Evolutionary conservation across 805 yeast species (phyloP), one percentile per base, ranked within the genome.

Genomic region (Wickerhamiella kurtzmanii): DNA sequence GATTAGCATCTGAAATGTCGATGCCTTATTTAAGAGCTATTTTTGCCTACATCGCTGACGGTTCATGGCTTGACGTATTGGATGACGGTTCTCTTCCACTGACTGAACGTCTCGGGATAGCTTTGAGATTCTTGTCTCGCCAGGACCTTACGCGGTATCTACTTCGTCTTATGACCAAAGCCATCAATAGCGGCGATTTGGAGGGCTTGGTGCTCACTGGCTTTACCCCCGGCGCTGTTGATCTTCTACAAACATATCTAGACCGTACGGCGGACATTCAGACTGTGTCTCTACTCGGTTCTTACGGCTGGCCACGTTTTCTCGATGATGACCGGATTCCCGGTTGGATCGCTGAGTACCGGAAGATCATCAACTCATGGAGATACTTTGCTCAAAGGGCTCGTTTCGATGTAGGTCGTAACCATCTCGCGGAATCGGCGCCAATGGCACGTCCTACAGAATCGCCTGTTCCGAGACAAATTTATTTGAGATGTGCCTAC

Each of bases 21-120:
- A 80, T 84, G 58, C 96, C 97, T 0, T 89, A 89, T 60, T 65
- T 89, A 50, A 68, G 96, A 40, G 95, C 94, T 0, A 83, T 89
- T 1, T 89, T 89, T 69, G 96, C 96, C 0, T 89, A 79, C 56
- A 81, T 89, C 46, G 87, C 96, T 0, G 96, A 89, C 59, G 82
- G 85, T 41, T 92, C 88, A 53, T 89, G 97, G 96, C 81, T 89
- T 80, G 96, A 86, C 58, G 95, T 89, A 1, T 68, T 89, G 45
- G 95, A 86, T 59, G 96, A 89, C 58, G 77, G 81, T 17, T 81
- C 95, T 1, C 70, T 89, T 38, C 95, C 98, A 0, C 67, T 89
- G 37, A 71, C 89, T 45, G 98, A 89, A 59, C 69, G 95, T 53
- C 64, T 89, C 11, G 96, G 96, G 1, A 89, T 89, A 22, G 96